Conservation (phyloP, 2,329 filamentous ascomycete species). For the Helicocarpus griseus region DNA sequence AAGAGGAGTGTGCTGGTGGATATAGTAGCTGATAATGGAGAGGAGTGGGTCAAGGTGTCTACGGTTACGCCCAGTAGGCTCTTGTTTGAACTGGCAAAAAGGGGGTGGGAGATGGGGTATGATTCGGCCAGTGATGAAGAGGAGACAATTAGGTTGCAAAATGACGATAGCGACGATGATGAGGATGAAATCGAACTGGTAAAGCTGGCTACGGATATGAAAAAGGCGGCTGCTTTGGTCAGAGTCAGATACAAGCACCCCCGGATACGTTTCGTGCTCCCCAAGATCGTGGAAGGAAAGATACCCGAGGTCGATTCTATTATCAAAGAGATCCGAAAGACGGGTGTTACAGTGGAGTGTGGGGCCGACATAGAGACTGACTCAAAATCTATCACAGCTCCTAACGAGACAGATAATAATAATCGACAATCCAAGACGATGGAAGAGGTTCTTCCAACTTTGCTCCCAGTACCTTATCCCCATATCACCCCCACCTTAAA, state of each 20-base stretch:
- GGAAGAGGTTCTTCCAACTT: constrained; percentile 18
- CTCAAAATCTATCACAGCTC: not conserved
- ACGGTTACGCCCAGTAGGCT: constrained; percentile 55
- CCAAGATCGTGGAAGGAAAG: constrained; percentile 45
- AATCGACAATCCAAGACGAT: not conserved
- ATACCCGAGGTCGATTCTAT: constrained; percentile 47
- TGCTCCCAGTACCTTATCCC: constrained; percentile 33
- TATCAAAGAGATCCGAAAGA: constrained; percentile 45
- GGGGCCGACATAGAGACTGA: constrained; percentile 11
- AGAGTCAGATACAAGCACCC: constrained; percentile 53
- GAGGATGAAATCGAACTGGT: constrained; percentile 51
- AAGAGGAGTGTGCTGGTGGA: constrained; percentile 51
- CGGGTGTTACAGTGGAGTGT: constrained; percentile 37
- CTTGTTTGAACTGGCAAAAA: constrained; percentile 59
- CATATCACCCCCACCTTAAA: constrained; percentile 36
- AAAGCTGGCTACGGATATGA: constrained; percentile 49
- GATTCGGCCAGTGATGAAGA: constrained; percentile 39
- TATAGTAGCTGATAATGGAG: constrained; percentile 52
- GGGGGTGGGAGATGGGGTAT: constrained; percentile 49
- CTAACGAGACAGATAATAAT: constrained; percentile 3
- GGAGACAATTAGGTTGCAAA: constrained; percentile 23
- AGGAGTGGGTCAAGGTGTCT: constrained; percentile 60
- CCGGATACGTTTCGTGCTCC: constrained; percentile 50
- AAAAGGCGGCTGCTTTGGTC: constrained; percentile 46
- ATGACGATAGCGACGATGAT: constrained; percentile 33